A percentile compares a stretch with the other conserved stretches of the same genome.
Conservation (phyloP, 768 basidiomycete species). For the Lactifluus piperatus region DNA sequence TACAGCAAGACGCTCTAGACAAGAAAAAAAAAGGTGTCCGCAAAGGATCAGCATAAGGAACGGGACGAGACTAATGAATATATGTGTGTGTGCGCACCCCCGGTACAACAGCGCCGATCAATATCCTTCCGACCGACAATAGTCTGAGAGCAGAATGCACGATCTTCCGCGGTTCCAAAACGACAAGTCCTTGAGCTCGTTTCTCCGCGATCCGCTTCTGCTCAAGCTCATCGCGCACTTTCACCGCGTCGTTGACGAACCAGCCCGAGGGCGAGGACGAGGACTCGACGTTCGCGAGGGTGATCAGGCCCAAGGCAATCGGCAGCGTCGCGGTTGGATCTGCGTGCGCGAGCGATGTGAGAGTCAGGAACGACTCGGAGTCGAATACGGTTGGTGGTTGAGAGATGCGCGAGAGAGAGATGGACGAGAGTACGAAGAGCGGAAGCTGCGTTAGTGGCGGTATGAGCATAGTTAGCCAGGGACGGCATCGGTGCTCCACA, state of each 20-base stretch:
- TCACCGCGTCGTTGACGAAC: constrained; percentile 55
- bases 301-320: constrained; percentile 61
- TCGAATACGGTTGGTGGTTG: constrained; percentile 57
- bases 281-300: constrained; percentile 74
- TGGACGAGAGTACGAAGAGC: constrained; percentile 58
- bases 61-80: too few relatives aligned
- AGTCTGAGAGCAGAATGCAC: constrained; percentile 48
- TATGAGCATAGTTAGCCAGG: constrained; percentile 46
- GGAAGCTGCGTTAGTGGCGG: constrained; percentile 64
- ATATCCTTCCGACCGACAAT: constrained; percentile 56
- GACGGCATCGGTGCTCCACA: constrained; percentile 46
- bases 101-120: constrained; percentile 58
- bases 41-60: not conserved
- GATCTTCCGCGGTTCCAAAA: constrained; percentile 39
- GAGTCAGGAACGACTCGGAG: constrained; percentile 67
- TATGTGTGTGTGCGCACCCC: constrained; percentile 64
- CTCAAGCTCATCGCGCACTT: constrained; percentile 39
- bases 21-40: not conserved
- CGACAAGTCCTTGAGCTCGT: constrained; percentile 35
- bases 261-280: constrained; percentile 40
- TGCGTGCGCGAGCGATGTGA: constrained; percentile 59
- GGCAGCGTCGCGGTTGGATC: constrained; percentile 67
- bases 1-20: constrained; percentile 61
- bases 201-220: constrained; percentile 40
- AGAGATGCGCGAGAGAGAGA: constrained; percentile 47